Evolutionary conservation across 78 protist genomes (phyloP).

Genomic region (Capsaspora owczarzaki): DNA sequence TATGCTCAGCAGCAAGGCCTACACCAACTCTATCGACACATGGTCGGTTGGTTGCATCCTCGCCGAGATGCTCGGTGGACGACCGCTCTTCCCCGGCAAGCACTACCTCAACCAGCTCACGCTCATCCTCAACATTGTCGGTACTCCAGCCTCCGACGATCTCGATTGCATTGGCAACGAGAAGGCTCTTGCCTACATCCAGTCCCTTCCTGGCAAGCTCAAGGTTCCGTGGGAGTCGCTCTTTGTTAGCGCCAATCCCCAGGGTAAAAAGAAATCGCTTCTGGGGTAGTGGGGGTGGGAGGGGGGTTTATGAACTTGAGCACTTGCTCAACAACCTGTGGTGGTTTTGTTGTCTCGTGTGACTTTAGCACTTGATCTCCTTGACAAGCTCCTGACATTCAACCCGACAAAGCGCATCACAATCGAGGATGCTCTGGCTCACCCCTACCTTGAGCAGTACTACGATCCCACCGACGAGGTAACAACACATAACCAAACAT

Average conservation of each 20-base stretch:
- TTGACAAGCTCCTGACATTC: conserved; percentile 73
- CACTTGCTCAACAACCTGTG: background rate
- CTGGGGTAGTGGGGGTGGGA: too few species aligned
- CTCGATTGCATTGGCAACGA: conserved; percentile 19
- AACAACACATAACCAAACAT: too few species aligned
- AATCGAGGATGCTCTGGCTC: conserved; percentile 65
- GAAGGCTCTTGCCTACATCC: conserved; percentile 13
- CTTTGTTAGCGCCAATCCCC: conserved; percentile 8
- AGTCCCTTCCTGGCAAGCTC: background rate
- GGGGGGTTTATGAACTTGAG: too few species aligned
- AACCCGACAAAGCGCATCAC: conserved; percentile 77
- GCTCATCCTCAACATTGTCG: conserved; percentile 17
- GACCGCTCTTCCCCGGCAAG: conserved; percentile 65
- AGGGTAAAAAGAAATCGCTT: too few species aligned
- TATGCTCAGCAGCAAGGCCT: conserved; percentile 53
- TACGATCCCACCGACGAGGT: conserved; percentile 65
- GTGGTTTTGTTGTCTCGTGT: background rate
- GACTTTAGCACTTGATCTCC: conserved; percentile 65
- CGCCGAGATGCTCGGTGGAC: conserved; percentile 28
- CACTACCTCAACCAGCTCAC: conserved; percentile 40
- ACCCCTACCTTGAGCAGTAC: conserved; percentile 61
- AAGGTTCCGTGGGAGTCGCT: conserved; percentile 6
- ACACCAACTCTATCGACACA: conserved; percentile 56
- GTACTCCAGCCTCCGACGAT: conserved; percentile 19
- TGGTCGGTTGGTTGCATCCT: conserved; percentile 37